Evolutionary conservation across 2,329 filamentous ascomycete genomes (phyloP), one percentile per base, ranked within the genome.

Genomic region (Pseudopyricularia cyperi): DNA sequence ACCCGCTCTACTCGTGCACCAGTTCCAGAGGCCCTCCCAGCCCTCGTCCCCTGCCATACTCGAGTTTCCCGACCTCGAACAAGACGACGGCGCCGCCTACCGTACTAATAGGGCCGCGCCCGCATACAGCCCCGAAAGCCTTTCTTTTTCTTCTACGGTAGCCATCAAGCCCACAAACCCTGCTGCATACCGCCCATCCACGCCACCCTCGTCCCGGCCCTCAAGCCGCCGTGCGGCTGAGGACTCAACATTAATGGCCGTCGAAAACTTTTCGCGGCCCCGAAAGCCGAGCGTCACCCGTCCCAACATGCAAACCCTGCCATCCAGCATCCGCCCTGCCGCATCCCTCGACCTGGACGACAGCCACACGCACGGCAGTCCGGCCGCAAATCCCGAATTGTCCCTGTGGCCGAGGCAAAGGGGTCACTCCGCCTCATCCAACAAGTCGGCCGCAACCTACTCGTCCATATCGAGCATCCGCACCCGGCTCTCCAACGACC

Each of bases 231-330:
- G 49, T 9, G 14, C 26, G 17, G 49, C 15, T 7, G 49, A 44
- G 24, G 49, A 51, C 6, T 17, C 26, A 15, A 17, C 68, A 48
- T 62, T 60, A 51, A 64, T 66, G 57, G 60, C 62, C 46, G 67
- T 77, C 46, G 73, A 74, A 58, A 81, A 81, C 63, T 81, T 81
- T 61, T 81, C 77, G n/a, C 71, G 77, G 37, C 77, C 77, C 42
- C 69, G 77, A 53, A 77, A 77, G 55, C 66, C 69, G 37, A 80
- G 77, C 61, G 68, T 76, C 54, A 22, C 47, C n/a, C 39, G 37
- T 24, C 49, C 34, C 14, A 46, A 33, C 12, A 39, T 46, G 15
- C 15, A 28, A n/a, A 19, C 26, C 33, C 14, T 37, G 14, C 48
- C 48, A 7, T 9, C 48, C 12, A 34, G 22, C 19, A 19, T 30